Evolutionary conservation across 2,329 filamentous ascomycete species (phyloP), one percentile per base, ranked within the genome.

Genomic region (Stachybotrys chartarum): DNA sequence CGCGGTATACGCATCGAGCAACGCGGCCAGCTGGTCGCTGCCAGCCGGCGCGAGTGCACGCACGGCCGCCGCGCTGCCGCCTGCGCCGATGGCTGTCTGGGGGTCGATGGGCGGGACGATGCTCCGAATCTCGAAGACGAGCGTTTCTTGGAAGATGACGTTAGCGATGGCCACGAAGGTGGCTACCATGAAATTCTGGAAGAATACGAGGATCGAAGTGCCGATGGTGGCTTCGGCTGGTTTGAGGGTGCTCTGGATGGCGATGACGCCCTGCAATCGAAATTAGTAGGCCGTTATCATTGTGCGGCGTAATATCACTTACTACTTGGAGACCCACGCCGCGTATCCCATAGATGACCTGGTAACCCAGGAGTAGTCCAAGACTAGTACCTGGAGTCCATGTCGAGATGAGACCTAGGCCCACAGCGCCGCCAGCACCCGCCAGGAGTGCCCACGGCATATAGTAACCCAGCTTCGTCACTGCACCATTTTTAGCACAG

Each of bases 21-120:
- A 39, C 16, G 30, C 54, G 14, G 54, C 24, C n/a, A 56, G n/a
- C n/a, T 47, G 42, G 5, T 31, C 17, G 16, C 54, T 51, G 24
- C 55, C 57, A 3, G 51, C 8, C 6, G 58, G 50, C 18, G 53
- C 55, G 31, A 61, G 55, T 12, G 54, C 53, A 5, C 59, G 56
- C 6, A 61, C 56, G 5, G 56, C 58, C 17, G 52, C 55, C 2
- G 59, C 60, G 42, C 59, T 60, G 12, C 56, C 60, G 45, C 60
- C 60, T 6, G 60, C 59, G 11, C 56, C 59, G 14, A 63, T 46
- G 10, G 58, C 59, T 6, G 50, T 52, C 14, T 53, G 47, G 6
- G 56, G 55, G 46, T 46, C 47, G n/a, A 61, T 44, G 17, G 50
- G 39, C 5, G 54, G 57, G 14, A 56, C 56, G n/a, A 57, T 18